These are phyloP conservation scores for Pseudogymnoascus sp. DNA, from an alignment of 2,329 filamentous ascomycete genomes.

Conservation along the genomic window DNA sequence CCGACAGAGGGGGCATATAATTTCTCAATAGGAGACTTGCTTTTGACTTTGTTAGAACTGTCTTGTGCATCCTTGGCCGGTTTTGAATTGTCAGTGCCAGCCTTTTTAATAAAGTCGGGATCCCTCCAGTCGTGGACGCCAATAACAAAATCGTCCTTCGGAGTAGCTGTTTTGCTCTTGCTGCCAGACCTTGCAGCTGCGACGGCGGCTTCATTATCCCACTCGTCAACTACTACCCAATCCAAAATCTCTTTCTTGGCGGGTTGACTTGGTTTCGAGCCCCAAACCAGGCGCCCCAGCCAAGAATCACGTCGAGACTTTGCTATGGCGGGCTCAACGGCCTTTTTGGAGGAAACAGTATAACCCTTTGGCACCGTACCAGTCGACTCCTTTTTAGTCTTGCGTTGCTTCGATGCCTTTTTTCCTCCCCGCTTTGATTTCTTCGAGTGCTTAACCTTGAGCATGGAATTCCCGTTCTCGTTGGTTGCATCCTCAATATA, in stretches of 20 bases:
- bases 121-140: conserved; percentile 85
- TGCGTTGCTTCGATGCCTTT: conserved; percentile 24
- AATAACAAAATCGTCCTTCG: conserved; percentile 63
- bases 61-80: conserved; percentile 19
- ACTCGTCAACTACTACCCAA: conserved; percentile 64
- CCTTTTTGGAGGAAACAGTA: not conserved
- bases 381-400: conserved; percentile 3
- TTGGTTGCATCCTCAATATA: conserved; percentile 54
- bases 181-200: not conserved
- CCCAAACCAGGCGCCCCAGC: not conserved
- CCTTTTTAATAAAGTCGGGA: conserved; percentile 55
- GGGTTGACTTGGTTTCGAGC: not conserved
- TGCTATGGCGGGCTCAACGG: not conserved
- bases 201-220: conserved; percentile 33
- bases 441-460: conserved; percentile 43
- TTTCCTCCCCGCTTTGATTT: conserved; percentile 22
- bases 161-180: conserved; percentile 20
- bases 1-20: conserved; percentile 17
- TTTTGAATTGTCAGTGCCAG: conserved; percentile 22
- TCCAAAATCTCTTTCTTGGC: conserved; percentile 38
- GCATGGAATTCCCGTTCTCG: conserved; percentile 50
- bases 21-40: not conserved
- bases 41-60: conserved; percentile 21
- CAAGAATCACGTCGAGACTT: conserved; percentile 1
- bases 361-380: conserved; percentile 11